A percentile compares a stretch with the other conserved stretches of the same genome.
These are phyloP conservation scores for Irpex lacteus DNA, from an alignment of 1,284 basidiomycete species.

Conservation along the genomic window DNA sequence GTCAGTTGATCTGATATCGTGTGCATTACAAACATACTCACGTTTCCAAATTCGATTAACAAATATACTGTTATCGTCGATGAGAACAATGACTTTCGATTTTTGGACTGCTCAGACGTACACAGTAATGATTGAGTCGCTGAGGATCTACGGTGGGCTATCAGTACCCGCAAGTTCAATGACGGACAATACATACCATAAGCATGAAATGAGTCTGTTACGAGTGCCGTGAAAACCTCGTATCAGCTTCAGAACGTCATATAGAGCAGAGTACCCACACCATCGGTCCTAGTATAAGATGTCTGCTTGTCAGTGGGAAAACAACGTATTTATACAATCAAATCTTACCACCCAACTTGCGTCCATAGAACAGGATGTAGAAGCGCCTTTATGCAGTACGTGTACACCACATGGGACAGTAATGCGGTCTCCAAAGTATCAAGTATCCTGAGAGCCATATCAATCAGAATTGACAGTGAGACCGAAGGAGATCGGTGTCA, in stretches of 20 bases:
- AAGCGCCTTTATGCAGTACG: background rate
- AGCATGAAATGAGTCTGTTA: background rate
- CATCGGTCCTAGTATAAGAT: background rate
- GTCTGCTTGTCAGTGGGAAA: background rate
- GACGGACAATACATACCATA: background rate
- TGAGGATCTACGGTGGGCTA: background rate
- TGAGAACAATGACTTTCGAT: background rate
- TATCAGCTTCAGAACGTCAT: background rate
- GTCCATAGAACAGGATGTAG: background rate
- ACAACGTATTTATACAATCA: background rate
- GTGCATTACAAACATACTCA: background rate
- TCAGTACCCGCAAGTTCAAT: background rate
- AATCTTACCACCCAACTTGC: background rate
- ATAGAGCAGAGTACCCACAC: background rate
- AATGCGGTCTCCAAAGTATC: background rate
- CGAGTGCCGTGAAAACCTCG: background rate
- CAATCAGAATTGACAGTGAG: no score
- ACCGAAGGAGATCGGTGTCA: no score
- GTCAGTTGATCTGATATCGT: background rate
- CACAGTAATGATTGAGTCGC: background rate
- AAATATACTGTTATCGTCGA: background rate
- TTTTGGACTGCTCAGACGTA: background rate
- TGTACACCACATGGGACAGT: background rate
- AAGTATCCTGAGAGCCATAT: background rate
- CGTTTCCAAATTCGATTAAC: slow-evolving; percentile 1